Evolutionary conservation across 2,329 filamentous ascomycete species (phyloP).

Genomic region (Pseudogymnoascus sp.): DNA sequence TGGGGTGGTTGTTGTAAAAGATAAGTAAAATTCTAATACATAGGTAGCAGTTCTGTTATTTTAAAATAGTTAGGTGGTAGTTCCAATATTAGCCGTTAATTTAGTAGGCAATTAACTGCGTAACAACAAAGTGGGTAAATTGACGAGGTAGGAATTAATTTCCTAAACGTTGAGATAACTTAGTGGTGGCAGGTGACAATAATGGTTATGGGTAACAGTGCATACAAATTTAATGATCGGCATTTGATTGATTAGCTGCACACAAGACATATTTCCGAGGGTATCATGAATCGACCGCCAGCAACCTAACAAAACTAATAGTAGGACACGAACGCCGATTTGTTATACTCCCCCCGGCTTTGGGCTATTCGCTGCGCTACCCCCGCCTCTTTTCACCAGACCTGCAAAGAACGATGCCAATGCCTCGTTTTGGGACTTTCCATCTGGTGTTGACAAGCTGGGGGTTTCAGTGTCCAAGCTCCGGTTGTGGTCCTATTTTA

Average conservation of each 20-base stretch:
- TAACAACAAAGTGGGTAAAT: neutral
- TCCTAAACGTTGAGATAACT: neutral
- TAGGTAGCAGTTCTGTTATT: too few species aligned
- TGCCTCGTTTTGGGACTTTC: slow-evolving; percentile 51
- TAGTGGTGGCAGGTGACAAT: neutral
- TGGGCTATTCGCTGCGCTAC: slow-evolving; percentile 24
- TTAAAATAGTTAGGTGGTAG: too few species aligned
- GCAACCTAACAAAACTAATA: neutral
- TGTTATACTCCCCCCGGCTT: slow-evolving; percentile 20
- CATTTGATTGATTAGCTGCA: neutral
- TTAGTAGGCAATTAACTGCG: too few species aligned
- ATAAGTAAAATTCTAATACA: too few species aligned
- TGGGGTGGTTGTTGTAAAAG: too few species aligned
- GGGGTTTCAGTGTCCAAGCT: slow-evolving; percentile 29
- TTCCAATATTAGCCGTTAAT: too few species aligned
- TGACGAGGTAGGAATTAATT: neutral
- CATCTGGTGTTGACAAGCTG: slow-evolving; percentile 30
- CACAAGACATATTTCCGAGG: neutral
- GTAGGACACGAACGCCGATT: neutral
- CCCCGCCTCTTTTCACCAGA: slow-evolving; percentile 45
- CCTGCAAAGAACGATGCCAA: slow-evolving; percentile 54
- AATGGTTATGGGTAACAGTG: neutral
- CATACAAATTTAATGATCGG: neutral
- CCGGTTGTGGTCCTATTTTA: slow-evolving; percentile 19
- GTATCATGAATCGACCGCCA: neutral